A percentile compares a stretch with the other conserved stretches of the same genome.
Evolutionary conservation across 2,329 filamentous ascomycete species (phyloP).

Genomic region (Colletotrichum coccodes): DNA sequence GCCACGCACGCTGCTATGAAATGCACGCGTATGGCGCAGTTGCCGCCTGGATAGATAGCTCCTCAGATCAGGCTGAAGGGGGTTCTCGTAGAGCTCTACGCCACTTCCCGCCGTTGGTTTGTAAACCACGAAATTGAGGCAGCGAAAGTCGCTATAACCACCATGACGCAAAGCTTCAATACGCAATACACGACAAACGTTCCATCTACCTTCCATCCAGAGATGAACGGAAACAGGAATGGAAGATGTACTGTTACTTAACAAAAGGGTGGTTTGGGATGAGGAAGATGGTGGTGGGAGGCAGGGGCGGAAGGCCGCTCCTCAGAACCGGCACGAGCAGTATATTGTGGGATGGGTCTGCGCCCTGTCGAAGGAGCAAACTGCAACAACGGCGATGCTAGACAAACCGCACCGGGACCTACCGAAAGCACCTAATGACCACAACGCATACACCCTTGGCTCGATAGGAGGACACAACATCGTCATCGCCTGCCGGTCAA

Average conservation of each 20-base stretch:
- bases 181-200: too few species aligned
- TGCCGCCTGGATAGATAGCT: neutral
- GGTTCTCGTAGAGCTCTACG: too few species aligned
- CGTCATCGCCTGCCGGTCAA: constrained; percentile 38
- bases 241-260: too few species aligned
- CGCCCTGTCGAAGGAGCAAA: constrained; percentile 36
- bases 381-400: constrained; percentile 39
- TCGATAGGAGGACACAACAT: constrained; percentile 39
- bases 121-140: too few species aligned
- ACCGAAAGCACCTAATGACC: constrained; percentile 25
- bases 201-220: too few species aligned
- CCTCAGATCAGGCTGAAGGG: neutral
- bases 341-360: constrained; percentile 41
- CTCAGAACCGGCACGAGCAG: neutral
- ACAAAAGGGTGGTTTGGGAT: too few species aligned
- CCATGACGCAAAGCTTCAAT: too few species aligned
- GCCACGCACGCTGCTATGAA: neutral
- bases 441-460: constrained; percentile 40
- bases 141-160: too few species aligned
- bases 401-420: constrained; percentile 36
- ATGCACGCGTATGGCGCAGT: neutral
- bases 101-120: too few species aligned
- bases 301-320: too few species aligned
- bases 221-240: too few species aligned
- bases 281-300: too few species aligned